These are phyloP conservation scores for Leccinum boreale DNA, from an alignment of 768 basidiomycete species.

Conservation along the genomic window DNA sequence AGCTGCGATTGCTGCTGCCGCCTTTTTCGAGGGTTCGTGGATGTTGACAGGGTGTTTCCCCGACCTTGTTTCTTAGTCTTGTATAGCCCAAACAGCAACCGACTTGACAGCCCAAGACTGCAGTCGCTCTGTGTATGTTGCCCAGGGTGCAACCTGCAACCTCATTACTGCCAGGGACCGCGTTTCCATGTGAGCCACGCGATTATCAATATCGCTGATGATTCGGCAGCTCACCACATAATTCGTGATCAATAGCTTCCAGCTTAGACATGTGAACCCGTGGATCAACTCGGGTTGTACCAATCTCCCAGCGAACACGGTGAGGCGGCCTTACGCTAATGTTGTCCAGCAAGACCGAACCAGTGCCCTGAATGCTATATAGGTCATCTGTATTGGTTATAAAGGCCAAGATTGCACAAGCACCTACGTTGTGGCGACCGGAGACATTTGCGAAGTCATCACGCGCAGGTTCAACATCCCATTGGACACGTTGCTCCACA, in stretches of 20 bases:
- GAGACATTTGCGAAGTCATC: background rate
- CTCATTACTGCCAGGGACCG: background rate
- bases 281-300: too few relatives aligned
- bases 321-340: slow-evolving; percentile 11
- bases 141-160: background rate
- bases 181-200: background rate
- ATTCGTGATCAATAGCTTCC: slow-evolving; percentile 38
- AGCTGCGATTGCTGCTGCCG: background rate
- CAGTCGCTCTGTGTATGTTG: background rate
- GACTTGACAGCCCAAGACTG: background rate
- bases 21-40: background rate
- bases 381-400: slow-evolving; percentile 54
- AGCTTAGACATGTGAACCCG: slow-evolving; percentile 62
- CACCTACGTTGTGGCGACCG: background rate
- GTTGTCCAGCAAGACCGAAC: background rate
- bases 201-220: background rate
- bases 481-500: background rate
- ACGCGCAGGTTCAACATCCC: background rate
- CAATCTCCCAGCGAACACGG: slow-evolving; percentile 10
- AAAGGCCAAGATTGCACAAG: slow-evolving; percentile 50
- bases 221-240: background rate
- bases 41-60: background rate
- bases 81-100: background rate
- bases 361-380: background rate
- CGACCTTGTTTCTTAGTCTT: background rate